These are phyloP conservation scores for Paraconiothyrium sp. DNA, from an alignment of 2,329 filamentous ascomycete species.

Conservation along the genomic window DNA sequence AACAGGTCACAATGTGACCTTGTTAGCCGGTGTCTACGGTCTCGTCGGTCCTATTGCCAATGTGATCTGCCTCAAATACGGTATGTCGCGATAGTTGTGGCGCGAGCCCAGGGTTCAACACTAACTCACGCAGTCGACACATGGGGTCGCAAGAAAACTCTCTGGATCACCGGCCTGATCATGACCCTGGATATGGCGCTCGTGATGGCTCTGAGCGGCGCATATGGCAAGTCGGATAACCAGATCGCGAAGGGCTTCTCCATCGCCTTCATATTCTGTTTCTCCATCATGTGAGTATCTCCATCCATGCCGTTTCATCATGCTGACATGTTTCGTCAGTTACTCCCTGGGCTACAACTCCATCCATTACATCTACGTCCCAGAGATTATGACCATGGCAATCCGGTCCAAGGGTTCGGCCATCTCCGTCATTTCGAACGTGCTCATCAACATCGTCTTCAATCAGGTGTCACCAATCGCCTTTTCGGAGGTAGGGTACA, in stretches of 20 bases:
- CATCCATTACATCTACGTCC: conserved; percentile 42
- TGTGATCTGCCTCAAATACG: conserved; percentile 20
- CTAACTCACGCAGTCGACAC: conserved; percentile 10
- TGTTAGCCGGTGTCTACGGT: conserved; percentile 13
- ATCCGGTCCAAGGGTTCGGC: conserved; percentile 36
- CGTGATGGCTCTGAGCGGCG: conserved; percentile 22
- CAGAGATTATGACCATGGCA: conserved; percentile 40
- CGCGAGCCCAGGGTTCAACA: no score
- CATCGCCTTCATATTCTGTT: conserved; percentile 30
- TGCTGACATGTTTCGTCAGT: conserved; percentile 2
- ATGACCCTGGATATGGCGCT: conserved; percentile 22
- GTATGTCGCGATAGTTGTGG: no score
- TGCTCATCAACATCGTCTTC: conserved; percentile 22
- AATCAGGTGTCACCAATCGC: conserved; percentile 21
- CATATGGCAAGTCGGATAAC: conserved; percentile 19
- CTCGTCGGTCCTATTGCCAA: conserved; percentile 16
- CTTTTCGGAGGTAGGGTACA: conserved; percentile 20
- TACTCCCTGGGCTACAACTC: conserved; percentile 42
- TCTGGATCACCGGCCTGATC: conserved; percentile 21
- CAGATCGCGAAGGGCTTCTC: conserved; percentile 19
- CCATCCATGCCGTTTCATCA: neutral
- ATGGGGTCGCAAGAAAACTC: conserved; percentile 22
- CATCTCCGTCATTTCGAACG: conserved; percentile 22
- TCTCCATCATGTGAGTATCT: conserved; percentile 13
- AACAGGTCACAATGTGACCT: conserved; percentile 15